These are phyloP conservation scores for Diplosphaera chodatii DNA, from an alignment of 139 green algal genomes.

Conservation along the genomic window DNA sequence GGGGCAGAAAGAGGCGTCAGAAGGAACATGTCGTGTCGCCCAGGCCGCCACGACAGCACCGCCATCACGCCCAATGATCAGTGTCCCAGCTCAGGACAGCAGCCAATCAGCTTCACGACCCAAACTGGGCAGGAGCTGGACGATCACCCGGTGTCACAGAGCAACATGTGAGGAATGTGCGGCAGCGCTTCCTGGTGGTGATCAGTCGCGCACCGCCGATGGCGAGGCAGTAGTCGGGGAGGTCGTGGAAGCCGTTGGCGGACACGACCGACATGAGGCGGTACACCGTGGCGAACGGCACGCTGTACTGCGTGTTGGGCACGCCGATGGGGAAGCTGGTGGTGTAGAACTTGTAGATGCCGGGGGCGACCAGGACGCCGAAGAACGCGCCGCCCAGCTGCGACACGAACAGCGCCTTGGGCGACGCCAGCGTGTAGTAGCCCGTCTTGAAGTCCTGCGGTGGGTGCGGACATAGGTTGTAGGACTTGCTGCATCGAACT, in stretches of 20 bases:
- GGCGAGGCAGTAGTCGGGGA: slow-evolving; percentile 40
- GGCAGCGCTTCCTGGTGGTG: too few relatives aligned
- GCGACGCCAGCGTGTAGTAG: slow-evolving; percentile 34
- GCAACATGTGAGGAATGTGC: too few relatives aligned
- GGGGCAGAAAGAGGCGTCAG: too few relatives aligned
- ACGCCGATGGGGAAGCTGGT: slow-evolving; percentile 19
- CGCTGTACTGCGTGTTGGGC: slow-evolving; percentile 25
- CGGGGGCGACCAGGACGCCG: slow-evolving; percentile 22
- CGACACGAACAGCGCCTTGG: slow-evolving; percentile 34
- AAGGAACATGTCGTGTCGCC: too few relatives aligned
- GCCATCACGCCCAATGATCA: too few relatives aligned
- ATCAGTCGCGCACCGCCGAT: slow-evolving; percentile 9
- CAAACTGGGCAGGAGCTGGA: too few relatives aligned
- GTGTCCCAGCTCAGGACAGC: too few relatives aligned
- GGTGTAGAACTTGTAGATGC: slow-evolving; percentile 39
- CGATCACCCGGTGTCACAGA: too few relatives aligned
- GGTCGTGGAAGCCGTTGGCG: slow-evolving; percentile 21
- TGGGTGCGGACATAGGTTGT: too few relatives aligned
- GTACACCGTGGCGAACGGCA: slow-evolving; percentile 43
- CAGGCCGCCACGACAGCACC: too few relatives aligned
- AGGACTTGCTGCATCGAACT: too few relatives aligned
- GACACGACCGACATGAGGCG: slow-evolving; percentile 41
- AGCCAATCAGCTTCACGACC: too few relatives aligned
- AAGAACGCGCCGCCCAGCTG: slow-evolving; percentile 25
- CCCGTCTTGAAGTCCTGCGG: slow-evolving; percentile 40